Conservation (phyloP, 139 green algal genomes). For the Spirogloea muscicola region DNA sequence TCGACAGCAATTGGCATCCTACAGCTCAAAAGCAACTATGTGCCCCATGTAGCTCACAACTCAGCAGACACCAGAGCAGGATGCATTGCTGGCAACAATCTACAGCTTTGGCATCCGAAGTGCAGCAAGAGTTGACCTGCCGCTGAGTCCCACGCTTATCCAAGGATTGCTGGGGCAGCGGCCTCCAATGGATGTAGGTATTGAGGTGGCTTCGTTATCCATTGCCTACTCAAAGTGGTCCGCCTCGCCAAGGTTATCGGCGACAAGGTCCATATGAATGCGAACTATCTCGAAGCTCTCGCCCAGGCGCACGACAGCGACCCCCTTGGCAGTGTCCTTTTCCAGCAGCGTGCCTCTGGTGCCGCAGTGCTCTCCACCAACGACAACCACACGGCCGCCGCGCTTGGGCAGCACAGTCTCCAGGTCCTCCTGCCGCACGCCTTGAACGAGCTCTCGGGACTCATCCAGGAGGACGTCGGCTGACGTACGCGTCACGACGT, state of each 20-base stretch:
- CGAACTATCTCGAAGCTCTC: slow-evolving; percentile 31
- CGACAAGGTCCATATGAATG: slow-evolving; percentile 48
- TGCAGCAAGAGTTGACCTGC: no score
- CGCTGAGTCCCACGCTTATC: no score
- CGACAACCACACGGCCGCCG: slow-evolving; percentile 43
- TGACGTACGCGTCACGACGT: slow-evolving; percentile 42
- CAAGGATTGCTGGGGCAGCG: no score
- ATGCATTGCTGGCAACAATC: no score
- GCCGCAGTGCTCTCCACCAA: slow-evolving; percentile 36
- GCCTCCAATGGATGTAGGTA: no score
- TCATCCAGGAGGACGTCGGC: slow-evolving; percentile 33
- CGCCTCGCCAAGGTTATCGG: slow-evolving; percentile 42
- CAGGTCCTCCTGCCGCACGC: slow-evolving; percentile 36
- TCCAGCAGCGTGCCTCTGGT: slow-evolving; percentile 45
- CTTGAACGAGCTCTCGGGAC: slow-evolving; percentile 10
- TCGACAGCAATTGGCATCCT: no score
- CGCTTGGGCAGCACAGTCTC: slow-evolving; percentile 52
- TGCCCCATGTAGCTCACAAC: no score
- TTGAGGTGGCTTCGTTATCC: no score
- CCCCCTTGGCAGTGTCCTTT: slow-evolving; percentile 19
- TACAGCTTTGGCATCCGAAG: no score
- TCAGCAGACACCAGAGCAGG: no score
- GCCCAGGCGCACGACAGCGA: slow-evolving; percentile 41
- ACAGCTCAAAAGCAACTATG: no score
- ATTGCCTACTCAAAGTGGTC: background rate